Evolutionary conservation across 345 rosid genomes (phyloP), one percentile per base, ranked within the genome.

Genomic region (Alliaria petiolata): DNA sequence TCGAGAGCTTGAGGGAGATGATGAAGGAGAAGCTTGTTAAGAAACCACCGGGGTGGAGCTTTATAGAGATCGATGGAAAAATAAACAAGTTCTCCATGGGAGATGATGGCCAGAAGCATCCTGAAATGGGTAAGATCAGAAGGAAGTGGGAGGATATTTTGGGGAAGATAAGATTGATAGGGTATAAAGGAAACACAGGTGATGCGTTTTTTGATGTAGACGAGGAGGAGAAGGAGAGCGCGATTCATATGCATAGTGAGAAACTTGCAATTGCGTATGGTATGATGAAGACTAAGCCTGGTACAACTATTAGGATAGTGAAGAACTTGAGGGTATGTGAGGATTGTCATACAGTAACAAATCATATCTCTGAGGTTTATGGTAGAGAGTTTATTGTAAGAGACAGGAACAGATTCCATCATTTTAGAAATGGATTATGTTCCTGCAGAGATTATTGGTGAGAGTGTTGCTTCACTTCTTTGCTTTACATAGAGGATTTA

Each of bases 371-470:
- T 0, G 80, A 79, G 76, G 88, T 84, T 72, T 86, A 75, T 57
- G 43, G 66, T 30, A 79, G 89, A 43, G 92, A 88, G 79, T 75
- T 90, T 45, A 86, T 88, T 49, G 93, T 88, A 0, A 84, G 93
- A 69, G 93, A 90, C 33, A 42, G 90, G 49, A 90, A 88, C 61
- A 71, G 95, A 54, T 90, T 88, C 77, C 97, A 90, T 69, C 90
- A 85, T 85, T 88, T 90, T 74, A 78, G 70, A 77, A 73, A 78
- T 39, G 96, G 97, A 47, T 46, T 58, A 20, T 90, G 97, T 75
- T 90, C 97, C 31, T 90, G 96, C 60, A 72, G 10, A 68, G 97
- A 86, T 77, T 90, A 81, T 63, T 90, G 97, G 97, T 88, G 28
- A 68, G 17, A 62, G 8, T 45, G 2, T 8, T 22, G 25, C 25